phyloP scores from a whole-genome alignment of 2,329 filamentous ascomycete species.

The Colletotrichum brevisporum region DNA sequence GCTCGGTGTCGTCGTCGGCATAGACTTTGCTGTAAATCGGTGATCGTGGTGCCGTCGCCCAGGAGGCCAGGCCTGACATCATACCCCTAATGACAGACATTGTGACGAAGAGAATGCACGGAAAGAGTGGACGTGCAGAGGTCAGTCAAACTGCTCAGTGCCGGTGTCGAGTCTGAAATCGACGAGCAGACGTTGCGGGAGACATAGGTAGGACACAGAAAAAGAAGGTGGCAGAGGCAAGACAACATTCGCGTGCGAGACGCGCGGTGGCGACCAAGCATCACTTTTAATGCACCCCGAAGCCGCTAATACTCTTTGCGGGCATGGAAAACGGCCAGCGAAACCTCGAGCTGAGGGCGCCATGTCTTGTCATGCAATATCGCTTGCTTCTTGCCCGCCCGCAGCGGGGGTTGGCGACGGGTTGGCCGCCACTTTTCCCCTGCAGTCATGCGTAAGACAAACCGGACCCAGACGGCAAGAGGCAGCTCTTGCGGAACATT shows the following conservation, averaged over 20 bases:
- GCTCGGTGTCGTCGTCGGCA: slow-evolving; percentile 6
- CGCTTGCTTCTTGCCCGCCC: not conserved
- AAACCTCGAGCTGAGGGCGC: not conserved
- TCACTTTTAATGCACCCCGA: not conserved
- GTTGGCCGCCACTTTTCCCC: not conserved
- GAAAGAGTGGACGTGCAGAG: not conserved
- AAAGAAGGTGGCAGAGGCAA: no score
- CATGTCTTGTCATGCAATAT: not conserved
- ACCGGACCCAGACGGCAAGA: not conserved
- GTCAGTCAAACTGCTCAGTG: not conserved
- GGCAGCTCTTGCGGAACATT: not conserved
- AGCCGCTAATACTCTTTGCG: not conserved
- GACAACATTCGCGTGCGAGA: no score
- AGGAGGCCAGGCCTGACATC: not conserved
- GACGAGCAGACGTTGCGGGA: no score
- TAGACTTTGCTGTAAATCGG: slow-evolving; percentile 19
- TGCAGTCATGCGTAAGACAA: slow-evolving; percentile 15
- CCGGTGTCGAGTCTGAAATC: no score
- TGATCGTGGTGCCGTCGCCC: not conserved
- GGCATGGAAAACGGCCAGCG: not conserved
- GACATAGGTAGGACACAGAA: no score
- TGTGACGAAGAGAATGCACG: not conserved
- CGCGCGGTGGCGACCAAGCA: no score
- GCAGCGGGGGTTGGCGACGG: not conserved
- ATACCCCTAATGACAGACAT: slow-evolving; percentile 7